These are phyloP conservation scores for Oryza glaberrima DNA, from an alignment of 176 grass and related monocot species.

Conservation along the genomic window DNA sequence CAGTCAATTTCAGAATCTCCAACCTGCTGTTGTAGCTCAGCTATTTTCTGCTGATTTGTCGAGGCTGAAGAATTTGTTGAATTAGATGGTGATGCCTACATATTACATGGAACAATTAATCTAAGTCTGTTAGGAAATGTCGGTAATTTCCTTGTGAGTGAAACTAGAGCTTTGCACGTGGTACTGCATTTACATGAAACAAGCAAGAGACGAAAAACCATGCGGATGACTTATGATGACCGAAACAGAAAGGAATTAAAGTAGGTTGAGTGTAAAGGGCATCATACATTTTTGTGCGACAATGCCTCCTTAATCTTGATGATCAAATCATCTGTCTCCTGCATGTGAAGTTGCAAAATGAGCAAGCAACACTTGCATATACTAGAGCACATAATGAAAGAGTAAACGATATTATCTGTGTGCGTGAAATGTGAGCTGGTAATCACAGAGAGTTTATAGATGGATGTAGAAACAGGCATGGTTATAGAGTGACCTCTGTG, in stretches of 20 bases:
- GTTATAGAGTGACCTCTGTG: conserved; percentile 46
- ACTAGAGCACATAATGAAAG: background rate
- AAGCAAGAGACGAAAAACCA: background rate
- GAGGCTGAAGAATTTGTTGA: conserved; percentile 54
- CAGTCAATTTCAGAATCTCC: conserved; percentile 64
- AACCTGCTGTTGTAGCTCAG: conserved; percentile 48
- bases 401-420: background rate
- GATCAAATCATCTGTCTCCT: conserved; percentile 74
- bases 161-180: background rate
- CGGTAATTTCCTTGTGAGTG: background rate
- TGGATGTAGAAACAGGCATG: background rate
- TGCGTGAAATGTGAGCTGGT: background rate
- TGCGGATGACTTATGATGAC: background rate
- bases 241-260: conserved; percentile 4
- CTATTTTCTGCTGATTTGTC: conserved; percentile 40
- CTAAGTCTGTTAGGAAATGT: conserved; percentile 7
- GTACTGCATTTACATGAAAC: background rate
- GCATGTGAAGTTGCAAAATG: conserved; percentile 45
- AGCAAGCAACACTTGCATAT: background rate
- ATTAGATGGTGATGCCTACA: conserved; percentile 58
- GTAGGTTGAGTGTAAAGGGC: conserved; percentile 1
- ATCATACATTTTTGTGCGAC: conserved; percentile 57
- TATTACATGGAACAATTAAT: conserved; percentile 18
- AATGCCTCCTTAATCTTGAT: conserved; percentile 50
- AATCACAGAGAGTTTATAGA: background rate